phyloP scores from a whole-genome alignment of 78 protist genomes.

The Dictyostelium purpureum region DNA sequence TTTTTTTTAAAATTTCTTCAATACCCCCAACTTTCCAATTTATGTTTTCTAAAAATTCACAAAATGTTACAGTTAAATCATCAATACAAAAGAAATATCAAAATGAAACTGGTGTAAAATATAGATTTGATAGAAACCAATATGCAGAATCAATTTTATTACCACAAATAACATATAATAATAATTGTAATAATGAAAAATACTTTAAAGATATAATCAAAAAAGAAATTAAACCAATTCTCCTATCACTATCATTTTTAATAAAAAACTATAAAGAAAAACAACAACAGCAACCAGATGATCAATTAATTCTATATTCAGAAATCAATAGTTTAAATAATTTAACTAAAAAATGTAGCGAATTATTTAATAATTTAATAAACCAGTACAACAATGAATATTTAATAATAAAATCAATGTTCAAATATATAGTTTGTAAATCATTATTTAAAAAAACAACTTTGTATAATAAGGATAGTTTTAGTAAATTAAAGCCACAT shows the following conservation, averaged over 20 bases:
- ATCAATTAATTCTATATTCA: neutral
- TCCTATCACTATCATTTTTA: neutral
- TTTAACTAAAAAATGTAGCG: neutral
- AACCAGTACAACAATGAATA: neutral
- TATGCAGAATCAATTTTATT: neutral
- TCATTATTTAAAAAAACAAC: neutral
- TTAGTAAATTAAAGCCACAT: neutral
- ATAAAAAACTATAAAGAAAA: neutral
- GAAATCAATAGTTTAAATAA: neutral
- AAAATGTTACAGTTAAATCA: neutral
- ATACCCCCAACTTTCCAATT: neutral
- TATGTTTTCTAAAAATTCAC: neutral
- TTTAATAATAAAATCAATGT: neutral
- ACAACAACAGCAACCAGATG: neutral
- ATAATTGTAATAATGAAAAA: neutral
- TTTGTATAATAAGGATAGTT: neutral
- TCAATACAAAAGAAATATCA: constrained; percentile 2
- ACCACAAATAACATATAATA: neutral
- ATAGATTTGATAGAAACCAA: neutral
- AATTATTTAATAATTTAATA: neutral
- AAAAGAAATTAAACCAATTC: constrained; percentile 4
- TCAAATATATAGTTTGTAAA: neutral
- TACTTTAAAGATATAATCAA: neutral
- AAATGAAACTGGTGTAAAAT: neutral
- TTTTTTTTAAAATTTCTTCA: neutral